A percentile compares a stretch with the other conserved stretches of the same genome.
Conservation (phyloP, 2,329 filamentous ascomycete species). For the Rhexocercosporidium sp. region DNA sequence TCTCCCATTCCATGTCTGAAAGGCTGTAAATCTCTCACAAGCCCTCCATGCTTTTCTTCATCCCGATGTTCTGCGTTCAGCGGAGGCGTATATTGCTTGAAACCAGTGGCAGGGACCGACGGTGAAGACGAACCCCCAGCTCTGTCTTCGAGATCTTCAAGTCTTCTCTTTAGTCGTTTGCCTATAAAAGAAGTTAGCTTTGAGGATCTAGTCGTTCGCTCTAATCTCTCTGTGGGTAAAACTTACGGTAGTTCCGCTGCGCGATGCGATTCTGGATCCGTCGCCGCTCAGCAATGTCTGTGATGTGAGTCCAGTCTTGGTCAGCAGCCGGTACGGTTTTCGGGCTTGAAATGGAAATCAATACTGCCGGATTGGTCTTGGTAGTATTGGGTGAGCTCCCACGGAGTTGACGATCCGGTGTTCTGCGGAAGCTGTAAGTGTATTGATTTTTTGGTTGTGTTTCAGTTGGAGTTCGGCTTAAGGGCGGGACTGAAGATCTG, state of each 20-base stretch:
- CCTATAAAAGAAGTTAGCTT: not conserved
- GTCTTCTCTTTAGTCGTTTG: slow-evolving; percentile 6
- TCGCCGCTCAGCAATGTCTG: slow-evolving; percentile 12
- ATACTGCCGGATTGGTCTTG: not conserved
- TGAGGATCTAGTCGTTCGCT: not conserved
- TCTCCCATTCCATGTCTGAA: not conserved
- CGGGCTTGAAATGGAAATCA: not conserved
- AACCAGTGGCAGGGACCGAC: not conserved
- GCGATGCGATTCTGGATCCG: slow-evolving; percentile 46
- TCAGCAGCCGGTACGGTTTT: not conserved
- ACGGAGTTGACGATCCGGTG: not conserved
- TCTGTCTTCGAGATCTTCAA: slow-evolving; percentile 12
- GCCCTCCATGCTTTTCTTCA: not conserved
- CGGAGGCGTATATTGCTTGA: not conserved
- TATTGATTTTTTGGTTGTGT: not conserved
- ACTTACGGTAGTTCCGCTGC: slow-evolving; percentile 17
- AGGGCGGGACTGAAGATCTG: not conserved
- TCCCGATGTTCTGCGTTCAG: not conserved
- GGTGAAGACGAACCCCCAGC: slow-evolving; percentile 1
- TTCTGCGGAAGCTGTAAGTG: not conserved
- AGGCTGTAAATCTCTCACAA: not conserved
- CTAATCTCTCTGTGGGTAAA: too few relatives aligned
- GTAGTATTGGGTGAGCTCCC: not conserved
- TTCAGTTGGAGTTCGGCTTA: not conserved
- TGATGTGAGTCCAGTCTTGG: slow-evolving; percentile 13